Evolutionary conservation across 345 rosid genomes (phyloP), one percentile per base, ranked within the genome.

Genomic region (Bretschneidera sinensis): DNA sequence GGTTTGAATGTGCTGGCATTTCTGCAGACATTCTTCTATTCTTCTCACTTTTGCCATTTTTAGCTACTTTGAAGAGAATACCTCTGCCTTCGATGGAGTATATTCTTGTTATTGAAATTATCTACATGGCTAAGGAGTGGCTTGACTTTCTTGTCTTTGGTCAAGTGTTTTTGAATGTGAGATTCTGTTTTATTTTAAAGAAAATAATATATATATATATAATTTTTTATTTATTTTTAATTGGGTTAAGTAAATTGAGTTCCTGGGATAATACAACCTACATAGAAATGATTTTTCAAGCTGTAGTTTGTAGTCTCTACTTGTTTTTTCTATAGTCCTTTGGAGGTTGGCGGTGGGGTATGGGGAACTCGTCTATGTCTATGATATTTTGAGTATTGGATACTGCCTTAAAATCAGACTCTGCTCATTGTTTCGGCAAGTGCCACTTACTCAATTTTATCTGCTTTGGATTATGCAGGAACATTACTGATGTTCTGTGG

Each of bases 401-500:
- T n/a, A n/a, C n/a, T n/a, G n/a, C n/a, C n/a, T n/a, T n/a, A n/a
- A n/a, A n/a, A n/a, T n/a, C n/a, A n/a, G n/a, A n/a, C n/a, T n/a
- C n/a, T 39, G 45, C 45, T 31, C 35, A 4, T 31, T 31, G 35
- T 9, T n/a, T n/a, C n/a, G n/a, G n/a, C n/a, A n/a, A n/a, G n/a
- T 31, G 35, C 35, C 35, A 31, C 35, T 31, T 57, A n/a, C 49
- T 50, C 45, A 24, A 34, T 39, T 65, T 22, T 13, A 50, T 63
- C 21, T 17, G 43, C 33, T 33, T 48, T 58, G 72, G 49, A 17
- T 59, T 35, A 1, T 76, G 64, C 70, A 84, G 89, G 80, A 62
- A 78, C 51, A 74, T 82, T 56, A 71, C 89, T 43, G 94, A 80
- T 76, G 95, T 88, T 57, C 63, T 88, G 5, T 79, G 84, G 87